Percentiles rank a stretch among this genome's conserved stretches.
Evolutionary conservation across 208 protist species (phyloP).

Genomic region (Trypanosoma cruzi): DNA sequence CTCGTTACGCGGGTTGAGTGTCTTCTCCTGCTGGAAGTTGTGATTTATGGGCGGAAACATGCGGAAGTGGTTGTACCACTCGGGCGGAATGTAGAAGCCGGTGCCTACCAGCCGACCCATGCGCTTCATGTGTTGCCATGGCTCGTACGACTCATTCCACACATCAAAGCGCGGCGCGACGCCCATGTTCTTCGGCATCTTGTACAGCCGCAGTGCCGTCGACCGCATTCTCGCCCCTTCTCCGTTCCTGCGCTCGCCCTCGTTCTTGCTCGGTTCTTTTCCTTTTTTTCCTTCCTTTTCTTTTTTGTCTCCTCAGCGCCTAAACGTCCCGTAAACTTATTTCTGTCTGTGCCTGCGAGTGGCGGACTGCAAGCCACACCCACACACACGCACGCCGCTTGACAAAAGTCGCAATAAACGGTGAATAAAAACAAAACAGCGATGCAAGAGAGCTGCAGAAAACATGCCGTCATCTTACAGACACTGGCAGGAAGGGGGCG

Average conservation of each 20-base stretch:
- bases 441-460: no score
- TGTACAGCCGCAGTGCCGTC: slow-evolving; percentile 40
- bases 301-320: not conserved
- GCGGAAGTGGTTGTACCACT: slow-evolving; percentile 94
- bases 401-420: no score
- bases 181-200: slow-evolving; percentile 88
- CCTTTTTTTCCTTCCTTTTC: no score
- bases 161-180: slow-evolving; percentile 88
- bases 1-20: slow-evolving; percentile 84
- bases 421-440: no score
- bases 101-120: slow-evolving; percentile 89
- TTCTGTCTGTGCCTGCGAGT: no score
- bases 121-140: slow-evolving; percentile 90
- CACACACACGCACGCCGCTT: no score
- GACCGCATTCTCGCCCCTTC: slow-evolving; percentile 42
- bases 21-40: slow-evolving; percentile 91
- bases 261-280: no score
- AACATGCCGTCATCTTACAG: no score
- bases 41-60: slow-evolving; percentile 92
- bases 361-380: no score
- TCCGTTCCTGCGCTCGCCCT: not conserved
- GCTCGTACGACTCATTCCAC: slow-evolving; percentile 92
- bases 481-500: no score
- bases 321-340: not conserved
- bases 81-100: slow-evolving; percentile 92